These are phyloP conservation scores for Nothophytophthora sp. DNA, from an alignment of 352 stramenopile species.

Conservation along the genomic window DNA sequence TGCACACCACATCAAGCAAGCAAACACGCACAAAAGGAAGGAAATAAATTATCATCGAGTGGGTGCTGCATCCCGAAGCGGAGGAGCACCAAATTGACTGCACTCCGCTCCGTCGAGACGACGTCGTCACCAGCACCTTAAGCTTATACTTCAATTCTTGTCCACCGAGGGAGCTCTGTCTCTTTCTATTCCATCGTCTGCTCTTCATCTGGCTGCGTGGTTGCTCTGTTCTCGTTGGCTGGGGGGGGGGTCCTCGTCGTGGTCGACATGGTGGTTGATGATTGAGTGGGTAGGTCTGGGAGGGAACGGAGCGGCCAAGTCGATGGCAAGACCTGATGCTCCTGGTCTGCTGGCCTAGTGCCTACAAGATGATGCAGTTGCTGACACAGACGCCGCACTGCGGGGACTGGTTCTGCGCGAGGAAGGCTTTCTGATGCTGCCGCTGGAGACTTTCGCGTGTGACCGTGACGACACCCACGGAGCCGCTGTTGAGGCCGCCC, in stretches of 20 bases:
- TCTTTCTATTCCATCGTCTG: constrained; percentile 35
- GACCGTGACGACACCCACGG: constrained; percentile 52
- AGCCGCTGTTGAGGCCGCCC: constrained; percentile 31
- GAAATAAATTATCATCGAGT: constrained; percentile 22
- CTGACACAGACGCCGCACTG: constrained; percentile 61
- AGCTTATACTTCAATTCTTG: constrained; percentile 21
- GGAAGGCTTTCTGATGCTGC: constrained; percentile 83
- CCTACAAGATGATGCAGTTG: constrained; percentile 65
- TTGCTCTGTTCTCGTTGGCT: constrained; percentile 13
- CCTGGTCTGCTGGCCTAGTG: constrained; percentile 18
- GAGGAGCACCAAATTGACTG: background rate
- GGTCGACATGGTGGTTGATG: constrained; percentile 18
- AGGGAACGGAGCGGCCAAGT: too few species aligned
- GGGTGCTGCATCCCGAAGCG: background rate
- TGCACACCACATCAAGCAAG: too few species aligned
- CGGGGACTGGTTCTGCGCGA: constrained; percentile 68
- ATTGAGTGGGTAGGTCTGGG: constrained; percentile 14
- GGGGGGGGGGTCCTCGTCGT: constrained; percentile 8
- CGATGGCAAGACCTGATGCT: constrained; percentile 3
- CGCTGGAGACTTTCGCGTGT: constrained; percentile 83
- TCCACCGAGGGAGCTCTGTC: constrained; percentile 13
- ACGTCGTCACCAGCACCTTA: background rate
- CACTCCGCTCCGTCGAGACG: constrained; percentile 1
- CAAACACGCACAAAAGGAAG: background rate
- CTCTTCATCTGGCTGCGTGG: constrained; percentile 18